Evolutionary conservation across 2,329 filamentous ascomycete genomes (phyloP), one percentile per base, ranked within the genome.

Genomic region (Aureobasidium uvarum): DNA sequence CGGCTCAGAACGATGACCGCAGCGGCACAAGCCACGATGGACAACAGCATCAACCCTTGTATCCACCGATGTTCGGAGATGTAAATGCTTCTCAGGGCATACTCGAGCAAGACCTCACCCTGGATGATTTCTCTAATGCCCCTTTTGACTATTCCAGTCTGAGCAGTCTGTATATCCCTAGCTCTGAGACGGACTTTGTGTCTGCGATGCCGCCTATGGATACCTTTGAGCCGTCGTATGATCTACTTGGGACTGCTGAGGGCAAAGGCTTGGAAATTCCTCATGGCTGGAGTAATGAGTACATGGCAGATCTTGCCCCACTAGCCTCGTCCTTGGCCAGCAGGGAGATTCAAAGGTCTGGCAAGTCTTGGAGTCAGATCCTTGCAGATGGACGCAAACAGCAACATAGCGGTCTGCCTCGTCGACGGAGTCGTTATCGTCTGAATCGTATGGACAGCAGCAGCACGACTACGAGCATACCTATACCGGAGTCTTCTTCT

Each of bases 311-410:
- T 14, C 23, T n/a, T 10, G 58, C 58, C 3, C 58, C 58, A 10
- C 16, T 51, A 16, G 58, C 58, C 7, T 62, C 58, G 3, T 62
- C 43, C 6, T 31, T 62, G 23, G 58, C 58, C 6, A 62, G 33
- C 33, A 62, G 58, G 10, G 58, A 62, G 36, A 51, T 62, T 1
- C 58, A 28, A 16, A 38, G 31, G 25, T 62, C 58, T 25, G 58
- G 58, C 58, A 62, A 31, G 31, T 62, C 58, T 28, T 62, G 58
- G 58, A 62, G 58, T 11, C 58, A 62, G 33, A 14, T 62, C 16
- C 58, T 62, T 28, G 58, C 58, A 1, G 58, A 62, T 10, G 38
- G 25, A 33, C 45, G 58, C 4, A 62, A 41, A 36, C 14, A 41
- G 18, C 38, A 33, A 4, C 58, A 62, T 45, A 51, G 58, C 14